Percentiles rank a stretch among this genome's conserved stretches.
phyloP scores from a whole-genome alignment of 305 asterid genomes.

The Fraxinus paxiana region DNA sequence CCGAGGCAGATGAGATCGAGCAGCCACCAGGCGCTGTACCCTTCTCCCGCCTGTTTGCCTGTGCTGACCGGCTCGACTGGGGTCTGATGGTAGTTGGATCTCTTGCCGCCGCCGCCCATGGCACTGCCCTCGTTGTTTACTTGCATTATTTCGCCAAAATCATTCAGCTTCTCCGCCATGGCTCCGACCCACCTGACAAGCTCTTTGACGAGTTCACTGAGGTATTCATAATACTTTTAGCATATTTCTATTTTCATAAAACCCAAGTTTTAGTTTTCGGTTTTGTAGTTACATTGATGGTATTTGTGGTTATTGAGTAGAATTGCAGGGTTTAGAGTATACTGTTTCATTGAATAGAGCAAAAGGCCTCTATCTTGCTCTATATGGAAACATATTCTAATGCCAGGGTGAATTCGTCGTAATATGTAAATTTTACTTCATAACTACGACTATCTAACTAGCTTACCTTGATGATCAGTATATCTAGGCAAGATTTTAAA shows the following conservation, averaged over 20 bases:
- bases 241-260: neutral
- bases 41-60: conserved; percentile 79
- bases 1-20: conserved; percentile 88
- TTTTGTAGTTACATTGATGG: neutral
- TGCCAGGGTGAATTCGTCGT: neutral
- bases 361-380: neutral
- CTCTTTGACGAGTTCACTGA: conserved; percentile 40
- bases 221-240: conserved; percentile 37
- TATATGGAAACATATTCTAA: neutral
- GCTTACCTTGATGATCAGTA: neutral
- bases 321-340: neutral
- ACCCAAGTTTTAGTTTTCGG: neutral
- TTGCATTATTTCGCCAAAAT: conserved; percentile 94
- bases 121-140: conserved; percentile 90
- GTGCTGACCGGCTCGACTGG: conserved; percentile 93
- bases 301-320: neutral
- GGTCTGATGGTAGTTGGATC: conserved; percentile 86
- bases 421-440: neutral
- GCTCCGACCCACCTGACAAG: conserved; percentile 31
- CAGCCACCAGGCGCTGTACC: conserved; percentile 98
- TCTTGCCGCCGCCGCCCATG: conserved; percentile 95
- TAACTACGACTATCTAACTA: neutral
- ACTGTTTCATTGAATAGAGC: neutral
- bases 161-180: conserved; percentile 56
- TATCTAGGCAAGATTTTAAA: neutral